Percentiles rank a stretch among this genome's conserved stretches.
Evolutionary conservation across 1,284 basidiomycete genomes (phyloP).

Genomic region (Ustilago esculenta): DNA sequence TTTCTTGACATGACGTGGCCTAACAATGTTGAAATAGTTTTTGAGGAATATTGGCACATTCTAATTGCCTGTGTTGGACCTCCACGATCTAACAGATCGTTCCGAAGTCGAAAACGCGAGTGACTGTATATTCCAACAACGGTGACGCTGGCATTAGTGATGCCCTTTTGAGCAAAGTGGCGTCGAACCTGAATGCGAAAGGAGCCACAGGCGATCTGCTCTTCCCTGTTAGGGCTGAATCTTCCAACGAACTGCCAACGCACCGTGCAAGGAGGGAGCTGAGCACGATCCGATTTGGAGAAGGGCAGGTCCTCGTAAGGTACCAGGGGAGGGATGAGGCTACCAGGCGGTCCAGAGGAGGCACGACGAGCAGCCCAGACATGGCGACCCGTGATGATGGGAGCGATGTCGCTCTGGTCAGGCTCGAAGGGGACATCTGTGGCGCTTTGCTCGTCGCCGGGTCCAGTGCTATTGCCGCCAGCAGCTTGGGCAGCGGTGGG

Average conservation of each 20-base stretch:
- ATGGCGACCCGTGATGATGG: constrained; percentile 1
- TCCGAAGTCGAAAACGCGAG: too few relatives aligned
- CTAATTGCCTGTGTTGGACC: too few relatives aligned
- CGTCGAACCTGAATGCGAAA: too few relatives aligned
- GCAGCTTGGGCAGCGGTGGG: background rate
- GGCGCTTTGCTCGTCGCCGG: background rate
- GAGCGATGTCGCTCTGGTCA: background rate
- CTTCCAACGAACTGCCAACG: background rate
- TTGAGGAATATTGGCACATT: too few relatives aligned
- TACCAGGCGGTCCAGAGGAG: background rate
- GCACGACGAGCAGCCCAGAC: background rate
- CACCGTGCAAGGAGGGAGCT: constrained; percentile 1
- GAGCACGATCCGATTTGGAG: background rate
- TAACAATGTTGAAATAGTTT: too few relatives aligned
- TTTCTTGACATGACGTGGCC: too few relatives aligned
- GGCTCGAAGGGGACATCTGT: background rate
- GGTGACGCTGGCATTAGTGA: too few relatives aligned
- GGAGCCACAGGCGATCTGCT: too few relatives aligned
- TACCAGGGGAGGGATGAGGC: background rate
- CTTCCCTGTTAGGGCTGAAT: too few relatives aligned
- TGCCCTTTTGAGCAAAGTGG: too few relatives aligned
- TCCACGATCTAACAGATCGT: too few relatives aligned
- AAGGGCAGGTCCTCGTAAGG: constrained; percentile 4
- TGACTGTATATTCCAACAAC: too few relatives aligned
- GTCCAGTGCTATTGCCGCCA: background rate